Percentiles rank a stretch among this genome's conserved stretches.
Conservation (phyloP, 345 rosid species). For the Trapa bicornis region DNA sequence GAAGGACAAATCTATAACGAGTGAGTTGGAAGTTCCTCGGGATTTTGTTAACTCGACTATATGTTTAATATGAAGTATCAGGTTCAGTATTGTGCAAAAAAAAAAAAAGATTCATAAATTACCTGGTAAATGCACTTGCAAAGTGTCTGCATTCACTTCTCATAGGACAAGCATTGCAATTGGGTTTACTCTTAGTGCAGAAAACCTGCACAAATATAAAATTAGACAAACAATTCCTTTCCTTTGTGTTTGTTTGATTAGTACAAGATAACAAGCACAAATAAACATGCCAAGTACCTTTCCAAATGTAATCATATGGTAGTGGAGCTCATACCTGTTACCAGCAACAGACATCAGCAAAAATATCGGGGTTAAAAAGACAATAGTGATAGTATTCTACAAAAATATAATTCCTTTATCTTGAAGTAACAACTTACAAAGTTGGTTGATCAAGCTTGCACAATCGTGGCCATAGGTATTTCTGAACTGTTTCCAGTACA, state of each 20-base stretch:
- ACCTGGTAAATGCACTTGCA: constrained; percentile 99
- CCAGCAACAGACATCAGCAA: constrained; percentile 8
- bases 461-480: constrained; percentile 91
- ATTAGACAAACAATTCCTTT: constrained; percentile 6
- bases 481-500: constrained; percentile 75
- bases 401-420: neutral
- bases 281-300: constrained; percentile 41
- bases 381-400: neutral
- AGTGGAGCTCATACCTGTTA: constrained; percentile 83
- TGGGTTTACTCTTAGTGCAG: constrained; percentile 86
- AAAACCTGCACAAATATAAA: constrained; percentile 57
- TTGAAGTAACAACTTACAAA: constrained; percentile 37
- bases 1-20: too few species aligned
- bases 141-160: constrained; percentile 95
- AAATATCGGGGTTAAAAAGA: neutral
- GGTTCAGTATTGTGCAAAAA: too few species aligned
- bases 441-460: constrained; percentile 86
- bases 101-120: neutral
- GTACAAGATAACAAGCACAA: neutral
- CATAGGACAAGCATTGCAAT: constrained; percentile 97
- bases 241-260: neutral
- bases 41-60: too few species aligned
- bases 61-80: too few species aligned
- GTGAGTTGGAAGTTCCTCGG: too few species aligned
- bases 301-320: constrained; percentile 93